Conservation (phyloP, 441 rosid genomes). For the Erodium chrysanthum region DNA sequence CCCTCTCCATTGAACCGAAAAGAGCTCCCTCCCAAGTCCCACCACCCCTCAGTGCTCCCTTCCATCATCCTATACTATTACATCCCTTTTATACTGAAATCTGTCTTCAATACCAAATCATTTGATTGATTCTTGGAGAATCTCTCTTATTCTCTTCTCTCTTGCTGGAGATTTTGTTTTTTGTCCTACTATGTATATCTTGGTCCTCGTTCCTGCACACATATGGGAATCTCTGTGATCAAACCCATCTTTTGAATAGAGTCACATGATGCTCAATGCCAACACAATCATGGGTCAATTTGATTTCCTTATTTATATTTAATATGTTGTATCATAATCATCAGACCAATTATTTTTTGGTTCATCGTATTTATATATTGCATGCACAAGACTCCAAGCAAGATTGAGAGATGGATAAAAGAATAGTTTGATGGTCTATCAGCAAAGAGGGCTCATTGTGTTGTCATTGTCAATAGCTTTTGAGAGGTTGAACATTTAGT, state of each 20-base stretch:
- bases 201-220: too few relatives aligned
- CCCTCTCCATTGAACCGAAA: neutral
- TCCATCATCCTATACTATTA: too few relatives aligned
- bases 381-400: neutral
- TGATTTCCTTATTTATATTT: too few relatives aligned
- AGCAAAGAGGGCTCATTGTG: neutral
- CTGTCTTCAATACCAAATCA: neutral
- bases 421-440: too few relatives aligned
- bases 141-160: neutral
- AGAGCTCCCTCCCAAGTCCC: neutral
- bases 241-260: neutral
- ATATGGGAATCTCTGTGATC: too few relatives aligned
- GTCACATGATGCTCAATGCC: neutral
- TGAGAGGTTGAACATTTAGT: neutral
- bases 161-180: too few relatives aligned
- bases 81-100: too few relatives aligned
- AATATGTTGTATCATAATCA: too few relatives aligned
- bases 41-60: neutral
- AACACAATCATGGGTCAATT: too few relatives aligned
- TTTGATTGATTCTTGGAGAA: neutral
- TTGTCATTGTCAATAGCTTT: neutral
- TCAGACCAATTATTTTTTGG: too few relatives aligned
- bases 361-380: too few relatives aligned
- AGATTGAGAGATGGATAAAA: neutral
- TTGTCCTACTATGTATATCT: too few relatives aligned